Percentiles rank a stretch among this genome's conserved stretches.
These are phyloP conservation scores for Guadua angustifolia DNA, from an alignment of 176 grass and related monocot species.

Conservation along the genomic window DNA sequence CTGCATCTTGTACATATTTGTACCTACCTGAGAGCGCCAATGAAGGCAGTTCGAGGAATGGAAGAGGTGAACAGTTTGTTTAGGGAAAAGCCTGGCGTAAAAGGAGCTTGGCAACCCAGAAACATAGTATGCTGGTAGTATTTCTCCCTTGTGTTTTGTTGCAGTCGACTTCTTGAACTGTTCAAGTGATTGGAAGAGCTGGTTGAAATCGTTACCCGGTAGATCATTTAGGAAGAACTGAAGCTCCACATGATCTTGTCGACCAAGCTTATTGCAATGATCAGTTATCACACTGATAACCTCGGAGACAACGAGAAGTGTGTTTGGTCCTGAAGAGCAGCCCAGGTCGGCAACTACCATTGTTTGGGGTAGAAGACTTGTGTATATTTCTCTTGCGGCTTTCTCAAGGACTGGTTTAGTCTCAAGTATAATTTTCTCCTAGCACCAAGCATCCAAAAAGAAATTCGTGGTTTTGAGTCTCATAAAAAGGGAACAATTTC, in stretches of 20 bases:
- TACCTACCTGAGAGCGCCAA: constrained; percentile 46
- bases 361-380: not conserved
- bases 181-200: too few species aligned
- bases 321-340: not conserved
- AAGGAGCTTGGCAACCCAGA: constrained; percentile 35
- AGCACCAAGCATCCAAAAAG: not conserved
- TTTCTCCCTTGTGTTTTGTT: not conserved
- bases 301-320: not conserved
- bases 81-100: constrained; percentile 47
- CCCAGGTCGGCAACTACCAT: not conserved
- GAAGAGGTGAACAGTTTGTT: constrained; percentile 50
- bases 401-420: constrained; percentile 25
- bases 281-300: not conserved
- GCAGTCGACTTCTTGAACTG: not conserved
- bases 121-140: constrained; percentile 8
- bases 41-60: constrained; percentile 45
- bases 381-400: constrained; percentile 9
- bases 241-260: too few species aligned
- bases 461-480: too few species aligned
- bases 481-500: too few species aligned
- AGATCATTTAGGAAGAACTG: too few species aligned
- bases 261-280: too few species aligned
- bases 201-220: too few species aligned
- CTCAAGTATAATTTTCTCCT: constrained; percentile 42
- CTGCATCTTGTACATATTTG: too few species aligned